Base-by-base conservation (phyloP, 2,329 filamentous ascomycete species). In the Fusarium sp. region DNA sequence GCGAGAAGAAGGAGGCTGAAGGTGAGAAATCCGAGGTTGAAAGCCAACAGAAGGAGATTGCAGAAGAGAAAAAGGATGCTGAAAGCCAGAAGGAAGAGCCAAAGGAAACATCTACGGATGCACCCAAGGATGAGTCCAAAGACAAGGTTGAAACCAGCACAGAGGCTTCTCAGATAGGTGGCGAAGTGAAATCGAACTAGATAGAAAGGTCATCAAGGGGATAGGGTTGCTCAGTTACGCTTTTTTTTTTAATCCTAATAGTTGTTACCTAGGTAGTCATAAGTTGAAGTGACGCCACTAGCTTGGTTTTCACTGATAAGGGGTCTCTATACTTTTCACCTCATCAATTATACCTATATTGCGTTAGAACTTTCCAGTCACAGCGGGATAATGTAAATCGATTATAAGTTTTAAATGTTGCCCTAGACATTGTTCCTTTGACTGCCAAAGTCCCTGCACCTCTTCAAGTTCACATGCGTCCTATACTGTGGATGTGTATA, bases 131-230 rank as follows among this genome's bases (percentile, higher is more conserved):
- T 17, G 33, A 36, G 9, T 9, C 36, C 10, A 37, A 37, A 17
- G 2, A 37, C 10, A 21, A 37, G 10, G 17, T 13, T 17, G 17
- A 37, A 5, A 17, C 8, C 17, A 13, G 9, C 17, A 21, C 36
- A 21, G 17, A 37, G 2, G 4, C 36, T 21, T 7, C 36, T 10
- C 17, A 37, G 11, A 37, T 21, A 14, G 5, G 10, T 13, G 6
- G 4, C 8, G 48, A 39, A 14, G 35, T 47, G 27, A 54, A 48
- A 11, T 31, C 32, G 9, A 23, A 11, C 27, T 60, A 48, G 14
- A 9, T 8, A n/a, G 27, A 8, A 21, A 10, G 10, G n/a, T 25
- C 13, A 3, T 9, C 4, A 10, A 10, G 13, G 19, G 15, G 15
- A 9, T 2, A 10, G 8, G 17, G 3, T 27, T 27, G 15, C 15